Base-by-base conservation (phyloP, 345 rosid species). In the Salix viminalis region DNA sequence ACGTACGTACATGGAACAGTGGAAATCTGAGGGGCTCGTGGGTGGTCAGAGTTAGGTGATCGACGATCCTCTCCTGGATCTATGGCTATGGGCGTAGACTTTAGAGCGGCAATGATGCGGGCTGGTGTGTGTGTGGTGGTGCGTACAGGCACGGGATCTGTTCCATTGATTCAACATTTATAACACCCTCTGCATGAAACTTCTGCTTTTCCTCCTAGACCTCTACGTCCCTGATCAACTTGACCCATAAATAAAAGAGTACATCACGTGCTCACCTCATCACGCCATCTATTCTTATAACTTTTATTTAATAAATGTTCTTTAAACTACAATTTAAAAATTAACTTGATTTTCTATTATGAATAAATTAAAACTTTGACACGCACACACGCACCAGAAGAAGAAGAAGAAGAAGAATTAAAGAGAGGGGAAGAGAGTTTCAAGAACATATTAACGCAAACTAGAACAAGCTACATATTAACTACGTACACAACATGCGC, bases 91-190 rank as follows among this genome's bases (percentile, higher is more conserved):
- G 19, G 7, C 1, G 30, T 5, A 13, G 52, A 6, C 58, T 19
- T 39, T 73, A 73, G 58, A 73, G 37, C 76, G 41, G 69, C 68
- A 61, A 73, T 60, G 68, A 61, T 13, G 12, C 9, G 61, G 14
- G 9, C 15, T 1, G n/a, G n/a, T 11, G 16, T 2, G 16, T 2
- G 15, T 15, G 58, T 19, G 24, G 48, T 2, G 34, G 71, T 65
- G 34, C 71, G 60, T 54, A 54, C 60, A 48, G 65, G 48, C 75
- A 72, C 75, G 70, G 64, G 65, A 34, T 65, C 69, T 75, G 48
- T 48, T 65, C 34, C 67, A 48, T 36, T 41, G 15, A 7, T 23
- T 69, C 1, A 41, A 11, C 24, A 42, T 23, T 54, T 18, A 7
- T 54, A 54, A 21, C 69, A 73, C 58, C 54, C 41, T 50, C 73